A percentile compares a stretch with the other conserved stretches of the same genome.
Evolutionary conservation across 768 basidiomycete species (phyloP).

Genomic region (Boletus pseudopeckii): DNA sequence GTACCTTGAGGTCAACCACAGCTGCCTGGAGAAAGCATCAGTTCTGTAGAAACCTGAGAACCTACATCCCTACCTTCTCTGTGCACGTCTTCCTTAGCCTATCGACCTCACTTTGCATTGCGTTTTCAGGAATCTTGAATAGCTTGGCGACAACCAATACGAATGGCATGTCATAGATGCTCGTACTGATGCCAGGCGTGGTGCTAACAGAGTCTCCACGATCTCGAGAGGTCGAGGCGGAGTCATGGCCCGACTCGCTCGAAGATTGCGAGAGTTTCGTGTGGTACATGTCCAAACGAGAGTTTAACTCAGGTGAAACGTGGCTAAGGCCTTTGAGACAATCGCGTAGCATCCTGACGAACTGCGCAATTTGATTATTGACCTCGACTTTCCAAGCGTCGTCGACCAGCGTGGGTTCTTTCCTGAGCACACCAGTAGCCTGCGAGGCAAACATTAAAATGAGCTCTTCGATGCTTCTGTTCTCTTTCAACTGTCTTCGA

Average conservation of each 20-base stretch:
- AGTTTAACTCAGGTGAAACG: constrained; percentile 77
- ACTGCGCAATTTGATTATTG: constrained; percentile 87
- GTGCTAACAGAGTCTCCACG: constrained; percentile 47
- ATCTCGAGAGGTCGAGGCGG: constrained; percentile 55
- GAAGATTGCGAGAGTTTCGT: constrained; percentile 67
- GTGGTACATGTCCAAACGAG: constrained; percentile 81
- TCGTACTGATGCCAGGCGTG: constrained; percentile 38
- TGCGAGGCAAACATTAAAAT: constrained; percentile 95
- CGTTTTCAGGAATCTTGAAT: constrained; percentile 69
- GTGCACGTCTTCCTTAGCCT: constrained; percentile 61
- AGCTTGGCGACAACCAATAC: constrained; percentile 65
- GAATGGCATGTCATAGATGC: constrained; percentile 72
- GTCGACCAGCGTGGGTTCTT: constrained; percentile 77
- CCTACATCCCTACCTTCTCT: constrained; percentile 54
- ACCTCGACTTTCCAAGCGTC: constrained; percentile 93
- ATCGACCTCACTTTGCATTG: constrained; percentile 73
- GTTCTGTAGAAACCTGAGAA: not conserved
- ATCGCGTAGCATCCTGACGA: constrained; percentile 83
- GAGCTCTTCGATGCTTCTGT: constrained; percentile 95
- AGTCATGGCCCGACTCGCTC: constrained; percentile 66
- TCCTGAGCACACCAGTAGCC: constrained; percentile 82
- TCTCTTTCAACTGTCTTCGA: constrained; percentile 90
- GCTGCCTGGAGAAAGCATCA: constrained; percentile 56
- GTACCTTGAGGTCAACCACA: constrained; percentile 80
- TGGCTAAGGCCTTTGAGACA: constrained; percentile 69